phyloP scores from a whole-genome alignment of 2,329 filamentous ascomycete species.

The Trichophyton mentagrophytes region DNA sequence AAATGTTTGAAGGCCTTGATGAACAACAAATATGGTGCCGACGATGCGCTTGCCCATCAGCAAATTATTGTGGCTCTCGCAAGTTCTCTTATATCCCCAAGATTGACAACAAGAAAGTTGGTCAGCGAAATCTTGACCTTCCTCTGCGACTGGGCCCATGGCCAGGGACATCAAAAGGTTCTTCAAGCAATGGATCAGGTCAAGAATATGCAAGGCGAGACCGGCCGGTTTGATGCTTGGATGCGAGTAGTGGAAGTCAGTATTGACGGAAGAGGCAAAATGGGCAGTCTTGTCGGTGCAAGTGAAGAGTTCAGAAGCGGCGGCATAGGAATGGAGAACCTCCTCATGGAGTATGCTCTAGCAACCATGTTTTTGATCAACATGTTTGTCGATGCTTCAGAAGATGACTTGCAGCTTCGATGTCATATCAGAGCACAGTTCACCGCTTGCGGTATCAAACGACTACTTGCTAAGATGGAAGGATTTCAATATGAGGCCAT shows the following conservation, averaged over 20 bases:
- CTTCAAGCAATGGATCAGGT: constrained; percentile 86
- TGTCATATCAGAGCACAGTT: constrained; percentile 95
- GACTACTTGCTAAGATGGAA: constrained; percentile 92
- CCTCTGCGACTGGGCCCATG: constrained; percentile 83
- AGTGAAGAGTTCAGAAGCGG: constrained; percentile 93
- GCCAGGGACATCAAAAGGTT: constrained; percentile 82
- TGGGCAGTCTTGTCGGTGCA: constrained; percentile 93
- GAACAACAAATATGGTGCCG: constrained; percentile 98
- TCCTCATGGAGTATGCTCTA: constrained; percentile 97
- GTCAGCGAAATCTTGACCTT: constrained; percentile 96
- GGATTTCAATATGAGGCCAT: constrained; percentile 96
- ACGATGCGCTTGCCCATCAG: constrained; percentile 82
- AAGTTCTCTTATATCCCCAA: constrained; percentile 73
- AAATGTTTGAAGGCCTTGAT: constrained; percentile 95
- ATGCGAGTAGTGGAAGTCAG: constrained; percentile 98
- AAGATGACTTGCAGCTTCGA: constrained; percentile 76
- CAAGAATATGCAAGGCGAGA: constrained; percentile 77
- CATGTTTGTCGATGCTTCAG: constrained; percentile 85
- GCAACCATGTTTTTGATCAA: constrained; percentile 91
- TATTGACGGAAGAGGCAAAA: constrained; percentile 91
- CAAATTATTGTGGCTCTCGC: constrained; percentile 80
- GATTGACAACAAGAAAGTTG: constrained; percentile 82
- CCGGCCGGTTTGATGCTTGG: constrained; percentile 94
- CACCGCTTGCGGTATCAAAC: constrained; percentile 86
- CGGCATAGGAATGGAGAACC: constrained; percentile 95